Evolutionary conservation across 352 stramenopile genomes (phyloP).

Genomic region (Achlya hypogyna): DNA sequence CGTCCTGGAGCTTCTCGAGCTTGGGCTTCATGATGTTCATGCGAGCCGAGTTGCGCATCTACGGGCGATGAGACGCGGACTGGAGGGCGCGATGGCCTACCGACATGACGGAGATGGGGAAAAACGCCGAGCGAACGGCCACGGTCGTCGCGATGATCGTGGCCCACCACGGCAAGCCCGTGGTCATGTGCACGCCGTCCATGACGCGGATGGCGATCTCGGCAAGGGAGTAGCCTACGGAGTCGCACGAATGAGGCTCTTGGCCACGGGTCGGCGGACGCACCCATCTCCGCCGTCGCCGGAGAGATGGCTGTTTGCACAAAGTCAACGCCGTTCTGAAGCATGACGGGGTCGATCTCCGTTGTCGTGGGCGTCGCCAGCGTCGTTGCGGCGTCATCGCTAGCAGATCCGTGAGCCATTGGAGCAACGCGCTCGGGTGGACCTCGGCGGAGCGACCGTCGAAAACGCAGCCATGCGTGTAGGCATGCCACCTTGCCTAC

Average conservation of each 20-base stretch:
- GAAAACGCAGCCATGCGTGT: not conserved
- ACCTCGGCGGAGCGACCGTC: not conserved
- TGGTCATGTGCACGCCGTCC: slow-evolving; percentile 64
- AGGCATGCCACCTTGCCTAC: not conserved
- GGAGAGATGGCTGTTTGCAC: not conserved
- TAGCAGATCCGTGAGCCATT: not conserved
- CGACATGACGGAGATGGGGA: slow-evolving; percentile 72
- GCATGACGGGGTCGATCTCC: not conserved
- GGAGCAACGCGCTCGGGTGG: not conserved
- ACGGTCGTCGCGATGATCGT: slow-evolving; percentile 81
- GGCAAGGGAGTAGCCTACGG: slow-evolving; percentile 40
- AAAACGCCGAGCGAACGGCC: slow-evolving; percentile 52
- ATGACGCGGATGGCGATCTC: slow-evolving; percentile 67
- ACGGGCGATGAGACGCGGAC: not conserved
- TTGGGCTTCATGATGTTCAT: slow-evolving; percentile 78
- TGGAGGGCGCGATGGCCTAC: slow-evolving; percentile 27
- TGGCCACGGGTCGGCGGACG: not conserved
- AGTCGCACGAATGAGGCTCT: not conserved
- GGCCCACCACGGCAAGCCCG: slow-evolving; percentile 80
- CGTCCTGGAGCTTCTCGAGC: slow-evolving; percentile 66
- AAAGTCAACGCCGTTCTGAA: not conserved
- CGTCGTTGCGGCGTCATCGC: not conserved
- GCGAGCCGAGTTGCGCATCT: slow-evolving; percentile 79
- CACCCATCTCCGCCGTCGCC: slow-evolving; percentile 3
- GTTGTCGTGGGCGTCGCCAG: not conserved